Conservation (phyloP, 305 asterid genomes). For the Fraxinus greggii region DNA sequence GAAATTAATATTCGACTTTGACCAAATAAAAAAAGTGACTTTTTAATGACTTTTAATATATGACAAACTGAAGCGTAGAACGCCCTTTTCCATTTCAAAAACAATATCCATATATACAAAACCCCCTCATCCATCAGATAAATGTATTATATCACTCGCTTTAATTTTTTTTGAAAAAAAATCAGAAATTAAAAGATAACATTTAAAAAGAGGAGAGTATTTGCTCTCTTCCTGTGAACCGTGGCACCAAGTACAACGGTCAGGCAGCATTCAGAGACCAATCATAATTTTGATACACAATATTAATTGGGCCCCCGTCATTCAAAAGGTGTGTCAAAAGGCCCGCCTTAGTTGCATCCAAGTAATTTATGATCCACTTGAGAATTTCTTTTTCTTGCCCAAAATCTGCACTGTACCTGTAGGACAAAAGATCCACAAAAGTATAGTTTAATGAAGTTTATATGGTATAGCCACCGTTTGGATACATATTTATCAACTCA, state of each 20-base stretch:
- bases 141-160: not conserved
- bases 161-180: not conserved
- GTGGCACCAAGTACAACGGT: not conserved
- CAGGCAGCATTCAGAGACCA: constrained; percentile 73
- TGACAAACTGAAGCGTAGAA: not conserved
- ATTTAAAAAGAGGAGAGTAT: not conserved
- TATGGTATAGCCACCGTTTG: not conserved
- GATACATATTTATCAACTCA: not conserved
- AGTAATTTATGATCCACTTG: constrained; percentile 63
- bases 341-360: constrained; percentile 86
- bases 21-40: too few relatives aligned
- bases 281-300: constrained; percentile 59
- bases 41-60: not conserved
- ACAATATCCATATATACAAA: not conserved
- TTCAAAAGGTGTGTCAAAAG: constrained; percentile 72
- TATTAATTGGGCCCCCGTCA: constrained; percentile 63
- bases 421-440: not conserved
- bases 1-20: not conserved
- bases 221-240: not conserved
- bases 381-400: constrained; percentile 70
- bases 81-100: not conserved
- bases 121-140: not conserved
- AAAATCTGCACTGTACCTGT: constrained; percentile 85
- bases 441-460: not conserved
- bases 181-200: not conserved